phyloP scores from a whole-genome alignment of 208 protist species.

The Trypanosoma mega region DNA sequence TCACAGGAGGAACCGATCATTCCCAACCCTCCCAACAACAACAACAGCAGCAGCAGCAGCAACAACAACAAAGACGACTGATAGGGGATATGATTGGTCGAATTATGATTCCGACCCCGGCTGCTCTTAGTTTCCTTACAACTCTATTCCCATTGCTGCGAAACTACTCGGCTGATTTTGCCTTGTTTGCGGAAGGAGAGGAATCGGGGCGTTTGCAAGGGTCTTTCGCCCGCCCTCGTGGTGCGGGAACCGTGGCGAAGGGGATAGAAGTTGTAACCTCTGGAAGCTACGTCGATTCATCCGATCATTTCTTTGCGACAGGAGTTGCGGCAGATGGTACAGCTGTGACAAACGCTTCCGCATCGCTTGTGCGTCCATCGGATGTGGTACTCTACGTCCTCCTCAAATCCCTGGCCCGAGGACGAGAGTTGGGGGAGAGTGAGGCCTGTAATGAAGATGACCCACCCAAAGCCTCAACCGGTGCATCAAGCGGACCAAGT shows the following conservation, averaged over 20 bases:
- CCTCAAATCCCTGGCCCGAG: background rate
- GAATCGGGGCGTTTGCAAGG: too few species aligned
- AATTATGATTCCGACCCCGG: slow-evolving; percentile 9
- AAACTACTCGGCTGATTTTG: slow-evolving; percentile 17
- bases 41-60: background rate
- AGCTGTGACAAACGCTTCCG: background rate
- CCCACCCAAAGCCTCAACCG: too few species aligned
- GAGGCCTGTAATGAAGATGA: too few species aligned
- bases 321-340: too few species aligned
- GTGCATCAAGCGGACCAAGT: slow-evolving; percentile 7
- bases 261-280: too few species aligned
- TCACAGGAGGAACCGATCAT: background rate
- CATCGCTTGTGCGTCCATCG: background rate
- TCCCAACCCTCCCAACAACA: background rate
- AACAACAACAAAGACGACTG: background rate
- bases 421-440: background rate
- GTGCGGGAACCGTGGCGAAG: too few species aligned
- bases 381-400: background rate
- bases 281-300: too few species aligned
- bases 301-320: too few species aligned
- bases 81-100: background rate
- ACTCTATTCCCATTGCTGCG: slow-evolving; percentile 25
- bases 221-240: too few species aligned
- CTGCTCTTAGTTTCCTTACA: slow-evolving; percentile 16
- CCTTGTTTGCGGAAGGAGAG: background rate